Evolutionary conservation across 1,284 basidiomycete species (phyloP).

Genomic region (Cryptococcus sp.): DNA sequence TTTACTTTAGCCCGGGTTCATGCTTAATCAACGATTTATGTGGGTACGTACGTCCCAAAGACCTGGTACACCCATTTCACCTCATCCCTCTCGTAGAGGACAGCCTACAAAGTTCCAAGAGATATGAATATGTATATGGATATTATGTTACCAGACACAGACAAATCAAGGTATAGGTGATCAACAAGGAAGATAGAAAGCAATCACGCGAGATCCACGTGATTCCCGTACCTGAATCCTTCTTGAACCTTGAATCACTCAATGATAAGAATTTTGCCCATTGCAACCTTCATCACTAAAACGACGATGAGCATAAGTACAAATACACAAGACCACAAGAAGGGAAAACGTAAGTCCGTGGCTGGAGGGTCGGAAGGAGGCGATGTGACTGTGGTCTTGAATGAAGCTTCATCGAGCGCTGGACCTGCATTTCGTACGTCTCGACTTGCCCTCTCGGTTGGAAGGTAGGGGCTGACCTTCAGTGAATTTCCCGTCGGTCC

Average conservation of each 20-base stretch:
- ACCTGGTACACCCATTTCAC: constrained; percentile 46
- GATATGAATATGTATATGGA: not conserved
- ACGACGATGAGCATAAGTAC: not conserved
- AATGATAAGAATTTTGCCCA: not conserved
- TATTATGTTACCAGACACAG: not conserved
- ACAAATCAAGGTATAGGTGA: not conserved
- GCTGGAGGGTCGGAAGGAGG: constrained; percentile 5
- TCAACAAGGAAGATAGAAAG: not conserved
- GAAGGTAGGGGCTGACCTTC: constrained; percentile 12
- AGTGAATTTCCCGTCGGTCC: constrained; percentile 72
- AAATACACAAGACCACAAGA: not conserved
- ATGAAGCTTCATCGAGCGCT: constrained; percentile 51
- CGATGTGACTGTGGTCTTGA: constrained; percentile 19
- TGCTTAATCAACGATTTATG: constrained; percentile 16
- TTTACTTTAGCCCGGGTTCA: constrained; percentile 1
- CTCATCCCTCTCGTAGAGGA: not conserved
- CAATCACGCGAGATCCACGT: constrained; percentile 5
- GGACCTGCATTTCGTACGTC: constrained; percentile 70
- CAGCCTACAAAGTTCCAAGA: not conserved
- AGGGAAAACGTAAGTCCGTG: constrained; percentile 33
- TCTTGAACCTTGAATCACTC: not conserved
- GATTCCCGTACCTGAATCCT: constrained; percentile 2
- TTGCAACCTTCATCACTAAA: not conserved
- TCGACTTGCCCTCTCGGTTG: not conserved
- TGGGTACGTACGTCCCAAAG: constrained; percentile 48